Conservation (phyloP, 2,329 filamentous ascomycete species). For the Aureobasidium sp. region DNA sequence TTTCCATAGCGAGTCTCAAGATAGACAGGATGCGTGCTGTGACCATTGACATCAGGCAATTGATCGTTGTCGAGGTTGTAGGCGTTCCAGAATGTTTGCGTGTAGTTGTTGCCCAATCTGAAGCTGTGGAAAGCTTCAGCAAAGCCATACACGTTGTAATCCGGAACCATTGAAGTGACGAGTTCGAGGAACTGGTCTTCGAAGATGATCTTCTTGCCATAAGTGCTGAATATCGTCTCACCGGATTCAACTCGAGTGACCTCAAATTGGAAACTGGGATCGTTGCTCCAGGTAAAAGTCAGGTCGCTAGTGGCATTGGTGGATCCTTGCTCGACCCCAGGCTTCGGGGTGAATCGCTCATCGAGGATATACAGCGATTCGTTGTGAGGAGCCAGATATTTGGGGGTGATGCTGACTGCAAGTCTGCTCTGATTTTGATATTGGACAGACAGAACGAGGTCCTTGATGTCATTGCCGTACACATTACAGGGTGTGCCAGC, state of each 20-base stretch:
- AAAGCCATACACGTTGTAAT: conserved; percentile 26
- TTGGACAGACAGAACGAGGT: conserved; percentile 20
- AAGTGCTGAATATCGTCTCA: conserved; percentile 24
- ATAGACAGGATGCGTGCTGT: conserved; percentile 25
- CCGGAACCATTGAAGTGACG: conserved; percentile 19
- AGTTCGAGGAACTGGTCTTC: conserved; percentile 26
- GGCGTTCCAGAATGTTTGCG: conserved; percentile 25
- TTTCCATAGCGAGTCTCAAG: conserved; percentile 24
- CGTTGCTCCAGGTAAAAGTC: conserved; percentile 20
- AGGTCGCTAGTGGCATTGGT: conserved; percentile 20
- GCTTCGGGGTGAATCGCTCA: conserved; percentile 14
- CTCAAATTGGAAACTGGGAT: conserved; percentile 22
- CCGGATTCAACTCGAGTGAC: conserved; percentile 18
- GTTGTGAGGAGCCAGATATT: conserved; percentile 18
- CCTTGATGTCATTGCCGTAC: conserved; percentile 23
- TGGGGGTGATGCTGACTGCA: conserved; percentile 18
- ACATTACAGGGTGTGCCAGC: conserved; percentile 22
- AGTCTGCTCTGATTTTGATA: conserved; percentile 22
- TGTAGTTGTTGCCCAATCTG: conserved; percentile 23
- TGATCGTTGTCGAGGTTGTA: conserved; percentile 22
- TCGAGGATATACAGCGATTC: conserved; percentile 19
- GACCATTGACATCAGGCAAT: conserved; percentile 20
- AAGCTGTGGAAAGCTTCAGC: conserved; percentile 23
- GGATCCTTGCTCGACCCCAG: conserved; percentile 5
- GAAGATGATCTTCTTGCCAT: conserved; percentile 22